A percentile compares a stretch with the other conserved stretches of the same genome.
phyloP scores from a whole-genome alignment of 768 basidiomycete species.

The Hygrophorus russula region DNA sequence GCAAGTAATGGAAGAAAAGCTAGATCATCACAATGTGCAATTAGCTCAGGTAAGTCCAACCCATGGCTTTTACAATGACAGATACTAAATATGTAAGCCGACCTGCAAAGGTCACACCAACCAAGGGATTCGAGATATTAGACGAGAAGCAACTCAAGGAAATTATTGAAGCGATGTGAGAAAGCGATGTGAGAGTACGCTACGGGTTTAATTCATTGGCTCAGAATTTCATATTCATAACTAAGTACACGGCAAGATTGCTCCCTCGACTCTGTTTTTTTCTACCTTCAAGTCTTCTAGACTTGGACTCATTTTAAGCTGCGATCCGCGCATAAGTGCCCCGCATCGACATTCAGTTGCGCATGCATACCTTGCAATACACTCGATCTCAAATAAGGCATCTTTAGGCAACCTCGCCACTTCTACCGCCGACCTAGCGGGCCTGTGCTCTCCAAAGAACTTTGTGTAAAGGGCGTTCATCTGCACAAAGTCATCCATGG shows the following conservation, averaged over 20 bases:
- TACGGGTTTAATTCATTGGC: constrained; percentile 7
- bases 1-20: constrained; percentile 99
- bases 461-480: constrained; percentile 76
- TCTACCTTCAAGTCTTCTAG: neutral
- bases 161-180: constrained; percentile 76
- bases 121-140: constrained; percentile 83
- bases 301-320: constrained; percentile 20
- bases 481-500: constrained; percentile 80
- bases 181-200: constrained; percentile 48
- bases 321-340: neutral
- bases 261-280: neutral
- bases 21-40: constrained; percentile 98
- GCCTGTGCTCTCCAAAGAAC: constrained; percentile 86
- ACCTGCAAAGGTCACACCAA: constrained; percentile 58
- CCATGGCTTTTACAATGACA: neutral
- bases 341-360: neutral
- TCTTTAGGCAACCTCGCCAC: constrained; percentile 83
- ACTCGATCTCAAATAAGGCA: constrained; percentile 88
- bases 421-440: constrained; percentile 88
- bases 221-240: neutral
- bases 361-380: constrained; percentile 57
- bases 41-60: constrained; percentile 66
- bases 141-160: constrained; percentile 71
- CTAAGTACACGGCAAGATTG: too few species aligned
- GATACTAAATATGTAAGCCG: neutral